These are phyloP conservation scores for Iris pallida DNA, from an alignment of 116 monocot genomes.

Conservation along the genomic window DNA sequence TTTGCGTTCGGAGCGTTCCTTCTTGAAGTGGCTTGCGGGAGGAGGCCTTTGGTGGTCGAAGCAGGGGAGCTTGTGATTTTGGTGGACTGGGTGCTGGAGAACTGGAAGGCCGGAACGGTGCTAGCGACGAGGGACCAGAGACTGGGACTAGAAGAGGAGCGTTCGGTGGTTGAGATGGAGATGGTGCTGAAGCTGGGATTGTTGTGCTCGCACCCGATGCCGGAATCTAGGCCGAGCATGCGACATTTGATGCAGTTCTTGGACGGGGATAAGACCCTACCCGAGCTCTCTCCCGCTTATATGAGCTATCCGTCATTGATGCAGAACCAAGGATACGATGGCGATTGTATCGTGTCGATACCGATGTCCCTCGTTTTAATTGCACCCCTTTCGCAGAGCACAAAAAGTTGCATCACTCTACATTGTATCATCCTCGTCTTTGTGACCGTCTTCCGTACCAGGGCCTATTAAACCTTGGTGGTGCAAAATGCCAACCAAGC, in stretches of 20 bases:
- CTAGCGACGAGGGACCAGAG: constrained; percentile 10
- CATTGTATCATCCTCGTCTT: no score
- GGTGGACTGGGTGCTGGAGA: constrained; percentile 16
- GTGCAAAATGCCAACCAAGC: no score
- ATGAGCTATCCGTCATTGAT: no score
- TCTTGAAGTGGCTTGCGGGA: constrained; percentile 23
- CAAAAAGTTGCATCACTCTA: no score
- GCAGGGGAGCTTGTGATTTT: not conserved
- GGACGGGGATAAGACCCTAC: not conserved
- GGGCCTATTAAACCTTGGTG: no score
- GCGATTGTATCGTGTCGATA: no score
- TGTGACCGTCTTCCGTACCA: no score
- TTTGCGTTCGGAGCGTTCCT: constrained; percentile 20
- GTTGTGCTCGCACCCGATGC: constrained; percentile 5
- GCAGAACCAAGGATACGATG: no score
- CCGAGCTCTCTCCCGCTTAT: no score
- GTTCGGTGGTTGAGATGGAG: constrained; percentile 10
- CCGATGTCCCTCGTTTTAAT: no score
- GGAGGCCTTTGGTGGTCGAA: constrained; percentile 12
- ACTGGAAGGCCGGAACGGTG: constrained; percentile 1
- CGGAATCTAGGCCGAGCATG: constrained; percentile 4
- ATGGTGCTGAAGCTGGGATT: constrained; percentile 17
- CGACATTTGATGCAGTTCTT: not conserved
- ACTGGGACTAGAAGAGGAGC: not conserved
- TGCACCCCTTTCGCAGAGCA: no score